phyloP scores from a whole-genome alignment of 148 eudicot genomes.

The Rhododendron ovatum region DNA sequence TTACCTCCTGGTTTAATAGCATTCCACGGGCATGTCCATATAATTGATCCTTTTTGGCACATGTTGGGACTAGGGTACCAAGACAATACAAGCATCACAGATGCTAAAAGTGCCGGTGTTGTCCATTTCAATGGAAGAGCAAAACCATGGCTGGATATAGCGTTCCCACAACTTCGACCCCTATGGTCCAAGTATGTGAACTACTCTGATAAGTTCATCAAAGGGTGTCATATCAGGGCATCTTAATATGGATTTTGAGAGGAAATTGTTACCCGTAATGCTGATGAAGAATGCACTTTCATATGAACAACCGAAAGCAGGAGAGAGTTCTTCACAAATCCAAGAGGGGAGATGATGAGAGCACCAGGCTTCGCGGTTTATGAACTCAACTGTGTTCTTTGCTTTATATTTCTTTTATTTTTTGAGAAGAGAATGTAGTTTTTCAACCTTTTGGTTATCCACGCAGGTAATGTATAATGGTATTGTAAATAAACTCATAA shows the following conservation, averaged over 20 bases:
- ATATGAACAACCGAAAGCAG: constrained; percentile 22
- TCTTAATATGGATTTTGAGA: constrained; percentile 22
- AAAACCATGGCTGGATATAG: constrained; percentile 92
- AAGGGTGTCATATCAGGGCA: constrained; percentile 64
- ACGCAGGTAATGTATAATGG: not conserved
- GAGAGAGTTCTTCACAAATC: constrained; percentile 20
- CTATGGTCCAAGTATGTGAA: constrained; percentile 76
- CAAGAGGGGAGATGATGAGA: constrained; percentile 8
- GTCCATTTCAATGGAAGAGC: constrained; percentile 88
- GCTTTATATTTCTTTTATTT: constrained; percentile 3
- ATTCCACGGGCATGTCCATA: constrained; percentile 73
- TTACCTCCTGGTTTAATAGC: constrained; percentile 95
- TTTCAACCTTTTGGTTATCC: not conserved
- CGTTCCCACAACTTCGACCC: constrained; percentile 70
- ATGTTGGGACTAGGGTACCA: constrained; percentile 96
- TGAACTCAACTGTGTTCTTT: constrained; percentile 20
- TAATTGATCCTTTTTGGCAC: constrained; percentile 83
- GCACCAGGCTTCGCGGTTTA: constrained; percentile 17
- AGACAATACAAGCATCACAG: constrained; percentile 58
- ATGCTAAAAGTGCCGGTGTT: constrained; percentile 78
- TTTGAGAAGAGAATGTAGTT: not conserved
- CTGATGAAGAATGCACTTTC: constrained; percentile 8
- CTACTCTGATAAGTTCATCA: constrained; percentile 69
- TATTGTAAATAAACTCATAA: constrained; percentile 22
- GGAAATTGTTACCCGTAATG: not conserved